Evolutionary conservation across 129 eudicot species (phyloP), one percentile per base, ranked within the genome.

Genomic region (Escallonia rubra): DNA sequence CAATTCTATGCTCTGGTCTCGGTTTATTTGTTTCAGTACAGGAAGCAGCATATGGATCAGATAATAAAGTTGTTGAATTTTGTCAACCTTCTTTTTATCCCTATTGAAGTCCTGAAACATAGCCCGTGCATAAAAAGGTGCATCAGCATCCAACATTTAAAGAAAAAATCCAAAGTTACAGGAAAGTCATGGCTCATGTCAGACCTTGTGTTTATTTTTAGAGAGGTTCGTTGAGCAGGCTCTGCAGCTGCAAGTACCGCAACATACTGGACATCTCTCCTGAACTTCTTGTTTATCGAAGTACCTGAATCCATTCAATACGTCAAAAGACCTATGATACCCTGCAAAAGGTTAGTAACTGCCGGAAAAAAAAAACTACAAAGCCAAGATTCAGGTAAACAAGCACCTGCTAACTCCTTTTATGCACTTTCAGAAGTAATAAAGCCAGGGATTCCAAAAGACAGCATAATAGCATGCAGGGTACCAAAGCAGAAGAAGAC

Each of bases 11-110:
- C 70, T 71, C 75, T 89, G 91, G 48, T 80, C 87, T 59, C 69
- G 71, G 72, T 89, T 94, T 15, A 94, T 71, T 72, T 80, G 75
- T 60, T 80, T 83, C 70, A 94, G 78, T 41, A 86, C 78, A 2
- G 99, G 99, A 69, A 94, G 86, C 39, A 94, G 93, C 77, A 79
- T 61, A 64, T 81, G 52, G 64, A 94, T 81, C 84, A 82, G 54
- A 76, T 94, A 87, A 52, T 76, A 76, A 78, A 82, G 91, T 68
- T 74, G 77, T 44, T 81, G 83, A 43, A 63, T 57, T 63, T 75
- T 79, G 73, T 77, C 82, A 75, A 80, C 67, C 64, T 77, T 89
- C 81, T 66, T 78, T 52, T 71, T 76, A 53, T 77, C 82, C 65
- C 65, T 76, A 56, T 42, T 71, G 50, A 70, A 69, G 12, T 87